These are phyloP conservation scores for Galeopsis tetrahit DNA, from an alignment of 257 asterid species.

Conservation along the genomic window DNA sequence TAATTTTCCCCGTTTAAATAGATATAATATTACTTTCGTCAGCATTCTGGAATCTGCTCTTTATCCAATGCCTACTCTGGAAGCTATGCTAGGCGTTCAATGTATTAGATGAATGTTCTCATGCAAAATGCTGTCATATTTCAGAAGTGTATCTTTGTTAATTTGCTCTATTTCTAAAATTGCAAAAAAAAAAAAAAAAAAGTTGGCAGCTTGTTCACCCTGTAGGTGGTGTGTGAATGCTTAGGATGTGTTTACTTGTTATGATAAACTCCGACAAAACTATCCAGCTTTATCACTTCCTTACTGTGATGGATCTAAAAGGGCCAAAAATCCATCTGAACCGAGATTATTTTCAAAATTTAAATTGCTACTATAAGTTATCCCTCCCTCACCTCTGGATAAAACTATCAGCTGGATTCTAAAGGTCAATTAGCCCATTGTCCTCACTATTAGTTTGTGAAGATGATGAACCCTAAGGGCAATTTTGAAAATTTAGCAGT, in stretches of 20 bases:
- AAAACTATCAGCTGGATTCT: too few relatives aligned
- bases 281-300: too few relatives aligned
- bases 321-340: too few relatives aligned
- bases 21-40: constrained; percentile 15
- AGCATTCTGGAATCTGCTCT: background rate
- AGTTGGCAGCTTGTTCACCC: background rate
- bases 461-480: too few relatives aligned
- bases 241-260: background rate
- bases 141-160: background rate
- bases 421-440: too few relatives aligned
- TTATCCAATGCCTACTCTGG: constrained; percentile 5
- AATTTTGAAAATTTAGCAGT: too few relatives aligned
- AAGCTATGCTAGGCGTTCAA: background rate
- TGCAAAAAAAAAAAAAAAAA: background rate
- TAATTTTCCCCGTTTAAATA: background rate
- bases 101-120: background rate
- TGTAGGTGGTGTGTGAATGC: background rate
- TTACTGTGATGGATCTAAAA: too few relatives aligned
- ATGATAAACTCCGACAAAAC: too few relatives aligned
- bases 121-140: background rate
- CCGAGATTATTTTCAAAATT: too few relatives aligned
- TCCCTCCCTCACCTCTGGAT: too few relatives aligned
- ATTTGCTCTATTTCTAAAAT: background rate
- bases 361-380: too few relatives aligned
- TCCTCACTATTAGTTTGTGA: too few relatives aligned